Base-by-base conservation (phyloP, 73 alveolate species). In the Paramecium biaurelia region DNA sequence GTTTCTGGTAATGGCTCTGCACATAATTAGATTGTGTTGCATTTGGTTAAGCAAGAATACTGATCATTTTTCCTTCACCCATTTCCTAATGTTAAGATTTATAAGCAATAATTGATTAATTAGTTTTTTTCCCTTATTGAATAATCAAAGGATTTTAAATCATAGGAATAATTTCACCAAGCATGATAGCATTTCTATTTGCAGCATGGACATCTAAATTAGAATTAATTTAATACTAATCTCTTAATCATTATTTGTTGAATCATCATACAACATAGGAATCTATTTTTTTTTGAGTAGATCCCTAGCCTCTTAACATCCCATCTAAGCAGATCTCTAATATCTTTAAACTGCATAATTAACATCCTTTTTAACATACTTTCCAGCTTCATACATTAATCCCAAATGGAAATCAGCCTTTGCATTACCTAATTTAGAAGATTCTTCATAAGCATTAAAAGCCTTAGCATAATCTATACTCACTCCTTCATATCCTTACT, bases 231-330 rank as follows among this genome's bases (percentile, higher is more conserved):
- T 15, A 20, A n/a, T 79, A 79, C 90, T 72, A 2, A 38, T 21
- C 4, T 30, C 70, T 20, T 45, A 58, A 9, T 30, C 74, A 11
- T 10, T 24, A 10, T 14, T 43, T 4, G 15, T 24, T 5, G 63
- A 32, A 43, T 79, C 90, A 47, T 79, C 90, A 79, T 79, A 79
- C 12, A 79, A 24, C 70, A 79, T 79, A 21, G 90, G 90, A 12
- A 79, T 79, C 56, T 79, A 79, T 21, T 47, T 79, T 18, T 79
- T 79, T 43, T 41, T 8, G 0, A 79, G 56, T 14, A 79, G 11
- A 42, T 79, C 90, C 24, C 90, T 79, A 5, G 90, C 90, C 24
- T 79, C 90, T 45, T 79, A 42, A 24, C 90, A 79, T 79, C 90
- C 90, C 76, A 79, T 20, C 12, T 23, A 2, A 43, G 90, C 90